Evolutionary conservation across 257 asterid species (phyloP).

Genomic region (Ligustrum vulgare): DNA sequence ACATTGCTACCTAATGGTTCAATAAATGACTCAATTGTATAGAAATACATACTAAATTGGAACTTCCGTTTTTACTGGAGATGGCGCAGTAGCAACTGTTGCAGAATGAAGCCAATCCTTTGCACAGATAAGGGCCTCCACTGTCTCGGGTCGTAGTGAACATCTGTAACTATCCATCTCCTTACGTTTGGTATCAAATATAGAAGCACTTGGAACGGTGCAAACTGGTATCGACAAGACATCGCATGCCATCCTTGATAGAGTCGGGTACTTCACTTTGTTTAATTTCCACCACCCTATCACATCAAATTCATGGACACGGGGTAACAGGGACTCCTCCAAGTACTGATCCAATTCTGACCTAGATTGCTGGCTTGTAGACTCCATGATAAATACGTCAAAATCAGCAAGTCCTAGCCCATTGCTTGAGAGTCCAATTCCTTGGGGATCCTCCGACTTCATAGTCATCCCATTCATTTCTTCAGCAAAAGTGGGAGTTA

Average conservation of each 20-base stretch:
- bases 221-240: constrained; percentile 85
- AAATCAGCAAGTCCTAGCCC: constrained; percentile 74
- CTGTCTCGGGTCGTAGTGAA: constrained; percentile 77
- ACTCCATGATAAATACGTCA: constrained; percentile 77
- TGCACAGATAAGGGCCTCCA: constrained; percentile 87
- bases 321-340: constrained; percentile 91
- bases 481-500: constrained; percentile 56
- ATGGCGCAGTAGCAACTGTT: constrained; percentile 34
- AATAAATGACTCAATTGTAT: neutral
- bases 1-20: constrained; percentile 1
- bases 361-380: constrained; percentile 68
- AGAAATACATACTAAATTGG: constrained; percentile 45
- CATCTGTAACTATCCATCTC: constrained; percentile 90
- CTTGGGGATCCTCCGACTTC: constrained; percentile 51
- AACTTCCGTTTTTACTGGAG: constrained; percentile 65
- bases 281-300: constrained; percentile 93
- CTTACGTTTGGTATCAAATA: constrained; percentile 66
- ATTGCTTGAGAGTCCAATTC: constrained; percentile 39
- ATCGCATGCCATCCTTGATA: constrained; percentile 92
- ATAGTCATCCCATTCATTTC: constrained; percentile 47
- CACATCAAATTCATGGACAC: constrained; percentile 90
- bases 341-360: constrained; percentile 89
- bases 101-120: constrained; percentile 83
- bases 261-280: constrained; percentile 80
- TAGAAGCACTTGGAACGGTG: constrained; percentile 52